Percentiles rank a stretch among this genome's conserved stretches.
phyloP scores from a whole-genome alignment of 1,284 basidiomycete genomes.

The Ceratobasidium sp. region DNA sequence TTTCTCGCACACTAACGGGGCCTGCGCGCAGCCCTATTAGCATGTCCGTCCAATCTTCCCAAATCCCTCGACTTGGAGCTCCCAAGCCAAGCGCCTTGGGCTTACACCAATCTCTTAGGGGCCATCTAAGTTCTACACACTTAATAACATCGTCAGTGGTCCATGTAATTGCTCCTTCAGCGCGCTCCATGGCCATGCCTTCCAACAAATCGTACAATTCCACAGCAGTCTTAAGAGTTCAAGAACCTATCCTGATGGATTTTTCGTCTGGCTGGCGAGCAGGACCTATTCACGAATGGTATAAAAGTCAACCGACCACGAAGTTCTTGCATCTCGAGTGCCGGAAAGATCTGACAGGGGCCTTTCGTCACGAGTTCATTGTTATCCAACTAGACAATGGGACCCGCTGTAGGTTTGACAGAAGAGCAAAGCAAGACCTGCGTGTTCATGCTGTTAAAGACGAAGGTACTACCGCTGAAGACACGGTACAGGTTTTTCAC shows the following conservation, averaged over 20 bases:
- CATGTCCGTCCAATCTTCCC: too few species aligned
- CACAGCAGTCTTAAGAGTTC: background rate
- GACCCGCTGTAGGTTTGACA: conserved; percentile 24
- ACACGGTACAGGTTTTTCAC: background rate
- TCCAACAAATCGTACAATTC: background rate
- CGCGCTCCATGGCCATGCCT: background rate
- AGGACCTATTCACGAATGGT: conserved; percentile 4
- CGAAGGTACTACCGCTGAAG: conserved; percentile 12
- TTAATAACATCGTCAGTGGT: background rate
- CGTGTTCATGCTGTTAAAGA: conserved; percentile 2
- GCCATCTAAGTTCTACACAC: background rate
- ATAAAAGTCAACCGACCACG: background rate
- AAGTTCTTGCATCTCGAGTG: conserved; percentile 21
- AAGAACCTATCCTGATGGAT: background rate
- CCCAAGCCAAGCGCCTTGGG: too few species aligned
- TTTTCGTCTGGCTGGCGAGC: background rate
- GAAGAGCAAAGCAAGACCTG: background rate
- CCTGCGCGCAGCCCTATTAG: too few species aligned
- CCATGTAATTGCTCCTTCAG: background rate
- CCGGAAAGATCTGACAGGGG: background rate
- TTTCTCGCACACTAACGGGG: too few species aligned
- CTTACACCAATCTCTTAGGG: too few species aligned
- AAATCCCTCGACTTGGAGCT: too few species aligned
- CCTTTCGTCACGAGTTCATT: conserved; percentile 26
- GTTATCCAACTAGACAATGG: background rate